A percentile compares a stretch with the other conserved stretches of the same genome.
Evolutionary conservation across 805 yeast genomes (phyloP).

Genomic region (Yarrowia sp.): DNA sequence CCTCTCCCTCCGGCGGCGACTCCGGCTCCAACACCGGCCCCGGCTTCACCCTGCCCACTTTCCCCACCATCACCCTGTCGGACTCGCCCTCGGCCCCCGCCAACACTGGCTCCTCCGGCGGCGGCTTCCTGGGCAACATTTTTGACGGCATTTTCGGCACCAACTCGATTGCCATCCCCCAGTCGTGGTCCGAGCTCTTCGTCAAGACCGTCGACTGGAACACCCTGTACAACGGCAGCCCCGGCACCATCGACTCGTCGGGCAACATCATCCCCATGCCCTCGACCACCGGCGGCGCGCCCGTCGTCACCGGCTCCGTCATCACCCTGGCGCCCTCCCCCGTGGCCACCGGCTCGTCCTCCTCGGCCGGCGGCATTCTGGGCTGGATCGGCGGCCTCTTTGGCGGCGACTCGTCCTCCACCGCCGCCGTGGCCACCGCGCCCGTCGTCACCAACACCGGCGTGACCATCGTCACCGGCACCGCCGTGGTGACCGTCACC

Average conservation of each 20-base stretch:
- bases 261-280: slow-evolving; percentile 26
- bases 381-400: slow-evolving; percentile 23
- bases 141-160: slow-evolving; percentile 19
- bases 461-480: slow-evolving; percentile 23
- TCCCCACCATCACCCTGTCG: slow-evolving; percentile 16
- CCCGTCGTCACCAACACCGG: slow-evolving; percentile 25
- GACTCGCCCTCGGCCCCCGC: slow-evolving; percentile 9
- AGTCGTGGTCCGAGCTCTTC: slow-evolving; percentile 25
- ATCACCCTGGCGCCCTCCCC: slow-evolving; percentile 20
- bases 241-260: slow-evolving; percentile 4
- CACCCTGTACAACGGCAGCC: slow-evolving; percentile 19
- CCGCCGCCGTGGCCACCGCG: slow-evolving; percentile 27
- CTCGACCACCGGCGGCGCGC: slow-evolving; percentile 7
- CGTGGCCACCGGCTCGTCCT: neutral
- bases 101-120: slow-evolving; percentile 13
- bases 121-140: slow-evolving; percentile 14
- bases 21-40: slow-evolving; percentile 1
- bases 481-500: slow-evolving; percentile 25
- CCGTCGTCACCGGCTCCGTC: slow-evolving; percentile 26
- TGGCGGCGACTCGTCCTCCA: slow-evolving; percentile 26
- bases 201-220: slow-evolving; percentile 25
- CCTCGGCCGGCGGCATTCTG: slow-evolving; percentile 12
- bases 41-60: slow-evolving; percentile 23
- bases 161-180: slow-evolving; percentile 9
- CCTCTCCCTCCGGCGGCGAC: slow-evolving; percentile 3